phyloP scores from a whole-genome alignment of 768 basidiomycete species.

The Porphyrellus cyaneotinctus region DNA sequence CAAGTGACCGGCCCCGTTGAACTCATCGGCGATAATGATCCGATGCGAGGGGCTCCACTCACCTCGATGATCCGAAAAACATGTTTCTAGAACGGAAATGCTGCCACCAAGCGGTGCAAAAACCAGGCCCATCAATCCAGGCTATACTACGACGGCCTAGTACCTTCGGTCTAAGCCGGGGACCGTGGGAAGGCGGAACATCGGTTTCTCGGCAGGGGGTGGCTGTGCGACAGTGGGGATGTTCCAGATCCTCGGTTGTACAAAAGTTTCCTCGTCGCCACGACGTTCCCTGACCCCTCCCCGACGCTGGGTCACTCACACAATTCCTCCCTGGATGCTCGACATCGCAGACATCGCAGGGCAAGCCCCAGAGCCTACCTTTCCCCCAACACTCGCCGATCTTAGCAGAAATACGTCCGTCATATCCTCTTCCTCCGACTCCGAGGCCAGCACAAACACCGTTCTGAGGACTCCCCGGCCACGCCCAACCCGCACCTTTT shows the following conservation, averaged over 20 bases:
- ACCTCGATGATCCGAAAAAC: not conserved
- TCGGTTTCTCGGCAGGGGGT: constrained; percentile 19
- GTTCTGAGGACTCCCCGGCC: constrained; percentile 42
- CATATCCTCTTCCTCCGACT: constrained; percentile 63
- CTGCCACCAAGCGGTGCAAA: not conserved
- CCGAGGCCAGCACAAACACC: constrained; percentile 41
- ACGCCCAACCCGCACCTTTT: constrained; percentile 58
- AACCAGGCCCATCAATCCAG: no score
- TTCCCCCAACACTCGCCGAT: constrained; percentile 49
- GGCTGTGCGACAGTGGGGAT: constrained; percentile 18
- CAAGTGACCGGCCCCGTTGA: no score
- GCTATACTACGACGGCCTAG: no score
- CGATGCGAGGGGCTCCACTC: no score
- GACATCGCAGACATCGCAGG: not conserved
- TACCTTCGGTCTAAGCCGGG: no score
- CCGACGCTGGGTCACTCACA: not conserved
- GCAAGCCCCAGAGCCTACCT: constrained; percentile 8
- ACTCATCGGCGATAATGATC: no score
- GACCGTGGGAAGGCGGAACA: not conserved
- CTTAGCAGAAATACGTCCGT: constrained; percentile 75
- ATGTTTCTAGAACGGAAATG: not conserved
- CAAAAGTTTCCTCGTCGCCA: not conserved
- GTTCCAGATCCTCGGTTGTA: constrained; percentile 12
- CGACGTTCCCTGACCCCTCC: not conserved
- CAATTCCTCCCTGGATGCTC: constrained; percentile 3